phyloP scores from a whole-genome alignment of 2,329 filamentous ascomycete species.

The Penicillium sp. region DNA sequence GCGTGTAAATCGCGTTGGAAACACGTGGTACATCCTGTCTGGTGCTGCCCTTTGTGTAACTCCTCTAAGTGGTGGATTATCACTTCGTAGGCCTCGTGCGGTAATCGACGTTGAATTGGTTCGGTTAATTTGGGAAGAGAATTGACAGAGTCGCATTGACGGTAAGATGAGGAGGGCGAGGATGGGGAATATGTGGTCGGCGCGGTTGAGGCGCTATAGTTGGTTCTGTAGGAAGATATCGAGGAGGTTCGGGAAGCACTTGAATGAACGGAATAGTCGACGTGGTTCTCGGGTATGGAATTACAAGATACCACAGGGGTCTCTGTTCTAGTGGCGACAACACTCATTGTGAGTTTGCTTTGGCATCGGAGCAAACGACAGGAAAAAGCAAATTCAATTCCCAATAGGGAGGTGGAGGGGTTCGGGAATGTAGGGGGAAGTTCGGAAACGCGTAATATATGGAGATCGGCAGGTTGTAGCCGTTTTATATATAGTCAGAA shows the following conservation, averaged over 20 bases:
- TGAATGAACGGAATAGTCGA: constrained; percentile 32
- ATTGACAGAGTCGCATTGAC: constrained; percentile 41
- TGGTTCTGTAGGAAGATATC: constrained; percentile 40
- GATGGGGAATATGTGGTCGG: constrained; percentile 42
- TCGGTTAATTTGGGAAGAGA: constrained; percentile 37
- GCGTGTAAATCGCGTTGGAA: constrained; percentile 56
- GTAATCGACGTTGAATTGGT: constrained; percentile 48
- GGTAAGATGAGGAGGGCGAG: constrained; percentile 37
- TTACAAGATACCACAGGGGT: constrained; percentile 34
- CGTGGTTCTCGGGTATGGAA: constrained; percentile 23
- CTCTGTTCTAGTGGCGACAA: constrained; percentile 42
- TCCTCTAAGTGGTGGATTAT: constrained; percentile 53
- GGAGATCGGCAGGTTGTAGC: constrained; percentile 16
- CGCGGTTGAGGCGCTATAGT: constrained; percentile 38
- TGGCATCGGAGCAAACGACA: constrained; percentile 21
- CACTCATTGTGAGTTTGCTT: constrained; percentile 37
- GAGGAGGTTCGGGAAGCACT: constrained; percentile 36
- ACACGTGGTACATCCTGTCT: constrained; percentile 53
- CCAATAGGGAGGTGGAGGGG: constrained; percentile 14
- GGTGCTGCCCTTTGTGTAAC: constrained; percentile 43
- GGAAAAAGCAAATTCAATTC: constrained; percentile 13
- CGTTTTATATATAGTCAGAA: constrained; percentile 6
- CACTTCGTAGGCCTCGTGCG: constrained; percentile 56
- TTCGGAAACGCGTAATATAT: constrained; percentile 14
- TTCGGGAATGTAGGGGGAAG: constrained; percentile 24